A percentile compares a stretch with the other conserved stretches of the same genome.
These are phyloP conservation scores for Nakataea oryzae DNA, from an alignment of 2,329 filamentous ascomycete genomes.

Conservation along the genomic window DNA sequence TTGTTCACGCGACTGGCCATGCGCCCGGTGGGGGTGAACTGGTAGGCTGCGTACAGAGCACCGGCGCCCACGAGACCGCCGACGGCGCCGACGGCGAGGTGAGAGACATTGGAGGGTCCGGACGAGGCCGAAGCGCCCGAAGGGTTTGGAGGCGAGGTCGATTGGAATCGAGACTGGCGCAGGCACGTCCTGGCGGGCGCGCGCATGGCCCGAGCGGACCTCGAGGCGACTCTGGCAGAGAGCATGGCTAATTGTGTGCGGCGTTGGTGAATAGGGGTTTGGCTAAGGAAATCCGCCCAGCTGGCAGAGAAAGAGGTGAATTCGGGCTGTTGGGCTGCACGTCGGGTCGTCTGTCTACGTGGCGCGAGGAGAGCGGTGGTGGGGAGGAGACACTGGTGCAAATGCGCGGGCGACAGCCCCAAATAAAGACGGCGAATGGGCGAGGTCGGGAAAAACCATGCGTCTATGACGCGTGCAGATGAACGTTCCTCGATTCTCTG, in stretches of 20 bases:
- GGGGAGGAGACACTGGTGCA: neutral
- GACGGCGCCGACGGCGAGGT: constrained; percentile 28
- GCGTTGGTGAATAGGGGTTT: too few relatives aligned
- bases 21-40: constrained; percentile 31
- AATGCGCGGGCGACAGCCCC: too few relatives aligned
- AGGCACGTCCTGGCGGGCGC: neutral
- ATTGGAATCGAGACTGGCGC: constrained; percentile 1
- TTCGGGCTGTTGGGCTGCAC: neutral
- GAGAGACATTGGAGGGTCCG: constrained; percentile 13
- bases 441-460: too few relatives aligned
- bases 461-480: neutral
- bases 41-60: constrained; percentile 31
- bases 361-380: neutral
- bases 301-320: neutral
- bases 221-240: neutral
- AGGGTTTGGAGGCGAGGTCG: neutral
- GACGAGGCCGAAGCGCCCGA: neutral
- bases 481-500: neutral
- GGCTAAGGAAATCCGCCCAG: too few relatives aligned
- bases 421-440: neutral
- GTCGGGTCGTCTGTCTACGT: too few relatives aligned
- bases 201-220: neutral
- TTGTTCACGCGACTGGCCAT: constrained; percentile 32
- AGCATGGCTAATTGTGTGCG: neutral
- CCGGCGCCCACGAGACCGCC: constrained; percentile 32